These are phyloP conservation scores for Cordyceps cateniannulata DNA, from an alignment of 2,329 filamentous ascomycete species.

Conservation along the genomic window DNA sequence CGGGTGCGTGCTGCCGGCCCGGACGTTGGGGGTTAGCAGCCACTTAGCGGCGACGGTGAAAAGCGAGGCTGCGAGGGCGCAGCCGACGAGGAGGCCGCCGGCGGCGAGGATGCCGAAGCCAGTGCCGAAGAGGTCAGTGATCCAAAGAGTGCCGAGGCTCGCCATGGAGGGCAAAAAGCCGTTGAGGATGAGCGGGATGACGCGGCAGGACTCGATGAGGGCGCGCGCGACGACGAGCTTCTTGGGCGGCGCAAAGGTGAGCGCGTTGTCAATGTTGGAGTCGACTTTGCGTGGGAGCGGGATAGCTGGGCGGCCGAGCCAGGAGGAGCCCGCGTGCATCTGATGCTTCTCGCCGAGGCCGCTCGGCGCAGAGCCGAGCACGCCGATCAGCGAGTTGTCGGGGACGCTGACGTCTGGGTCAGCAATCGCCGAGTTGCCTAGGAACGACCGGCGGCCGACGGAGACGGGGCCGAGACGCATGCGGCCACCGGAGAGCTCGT, in stretches of 20 bases:
- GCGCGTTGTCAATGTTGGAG: slow-evolving; percentile 14
- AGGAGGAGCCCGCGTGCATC: slow-evolving; percentile 17
- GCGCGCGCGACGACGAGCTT: slow-evolving; percentile 14
- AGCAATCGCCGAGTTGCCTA: slow-evolving; percentile 19
- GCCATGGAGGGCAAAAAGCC: slow-evolving; percentile 7
- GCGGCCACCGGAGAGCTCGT: slow-evolving; percentile 13
- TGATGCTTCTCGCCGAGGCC: slow-evolving; percentile 9
- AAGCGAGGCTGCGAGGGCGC: slow-evolving; percentile 5
- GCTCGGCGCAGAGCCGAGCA: slow-evolving; percentile 15
- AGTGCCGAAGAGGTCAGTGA: slow-evolving; percentile 13
- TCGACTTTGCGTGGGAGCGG: slow-evolving; percentile 15
- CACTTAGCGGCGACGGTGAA: slow-evolving; percentile 17
- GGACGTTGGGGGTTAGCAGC: slow-evolving; percentile 16
- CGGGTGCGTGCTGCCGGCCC: slow-evolving; percentile 16
- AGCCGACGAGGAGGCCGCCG: slow-evolving; percentile 7
- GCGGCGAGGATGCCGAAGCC: slow-evolving; percentile 15
- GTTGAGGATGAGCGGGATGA: slow-evolving; percentile 15
- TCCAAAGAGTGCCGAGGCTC: slow-evolving; percentile 8
- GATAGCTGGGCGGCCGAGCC: slow-evolving; percentile 19
- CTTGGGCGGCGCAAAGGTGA: slow-evolving; percentile 16
- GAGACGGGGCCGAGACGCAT: slow-evolving; percentile 14
- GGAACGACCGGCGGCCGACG: slow-evolving; percentile 15
- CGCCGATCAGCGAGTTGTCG: slow-evolving; percentile 15
- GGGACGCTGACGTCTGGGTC: slow-evolving; percentile 14
- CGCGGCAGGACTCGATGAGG: slow-evolving; percentile 16